A percentile compares a stretch with the other conserved stretches of the same genome.
Conservation (phyloP, 2,329 filamentous ascomycete species). For the Aspergillus pseudotamarii region DNA sequence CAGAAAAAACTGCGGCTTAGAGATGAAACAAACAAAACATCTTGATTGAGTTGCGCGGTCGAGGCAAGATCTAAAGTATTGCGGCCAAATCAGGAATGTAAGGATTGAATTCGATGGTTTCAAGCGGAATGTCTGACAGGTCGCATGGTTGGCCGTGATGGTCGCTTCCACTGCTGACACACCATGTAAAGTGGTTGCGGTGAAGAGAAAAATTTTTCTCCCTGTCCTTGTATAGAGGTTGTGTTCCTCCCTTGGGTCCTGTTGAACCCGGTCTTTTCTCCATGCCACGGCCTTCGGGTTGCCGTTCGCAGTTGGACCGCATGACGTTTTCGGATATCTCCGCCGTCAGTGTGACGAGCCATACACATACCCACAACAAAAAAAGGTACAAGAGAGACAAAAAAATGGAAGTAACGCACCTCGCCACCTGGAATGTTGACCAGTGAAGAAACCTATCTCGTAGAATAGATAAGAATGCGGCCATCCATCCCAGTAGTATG, state of each 20-base stretch:
- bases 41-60: neutral
- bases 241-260: neutral
- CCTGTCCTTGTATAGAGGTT: neutral
- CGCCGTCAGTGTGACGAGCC: neutral
- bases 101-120: constrained; percentile 1
- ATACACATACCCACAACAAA: neutral
- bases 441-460: neutral
- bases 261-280: neutral
- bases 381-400: neutral
- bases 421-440: constrained; percentile 1
- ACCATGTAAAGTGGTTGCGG: neutral
- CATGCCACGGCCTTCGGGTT: neutral
- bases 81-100: constrained; percentile 1
- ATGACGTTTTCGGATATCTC: constrained; percentile 6
- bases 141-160: neutral
- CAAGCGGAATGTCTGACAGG: constrained; percentile 1
- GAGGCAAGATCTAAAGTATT: neutral
- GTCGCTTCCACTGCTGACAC: neutral
- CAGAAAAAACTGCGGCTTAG: neutral
- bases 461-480: neutral
- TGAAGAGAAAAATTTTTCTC: neutral
- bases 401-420: neutral
- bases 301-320: constrained; percentile 2
- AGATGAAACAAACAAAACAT: neutral
- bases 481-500: neutral